Evolutionary conservation across 768 basidiomycete genomes (phyloP), one percentile per base, ranked within the genome.

Genomic region (Cytidiella melzeri): DNA sequence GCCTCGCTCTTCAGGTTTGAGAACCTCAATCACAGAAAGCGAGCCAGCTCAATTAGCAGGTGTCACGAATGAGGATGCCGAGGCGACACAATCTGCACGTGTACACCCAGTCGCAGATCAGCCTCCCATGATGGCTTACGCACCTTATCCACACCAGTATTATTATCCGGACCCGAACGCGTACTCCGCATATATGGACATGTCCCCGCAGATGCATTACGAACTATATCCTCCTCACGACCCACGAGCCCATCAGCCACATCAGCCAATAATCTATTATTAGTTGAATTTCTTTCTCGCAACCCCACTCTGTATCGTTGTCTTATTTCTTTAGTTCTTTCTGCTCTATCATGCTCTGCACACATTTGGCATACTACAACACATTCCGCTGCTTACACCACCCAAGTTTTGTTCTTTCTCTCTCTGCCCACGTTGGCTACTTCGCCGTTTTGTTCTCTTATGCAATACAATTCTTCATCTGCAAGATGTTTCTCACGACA

Each of bases 81-180:
- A 55, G 30, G 41, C 43, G 12, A 43, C 50, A 19, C 45, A 50
- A n/a, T 45, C 47, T 24, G 51, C 52, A 2, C 54, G 59, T 10
- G 56, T 67, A 43, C 67, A 62, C 23, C 56, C 59, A 13, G 53
- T 67, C 57, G 66, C 25, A 27, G 30, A 34, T 7, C 7, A 68
- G 24, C 47, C 62, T 27, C 57, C 64, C 43, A 69, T 80, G 73
- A 74, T 81, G 69, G 66, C 67, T 41, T 86, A 85, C 48, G 60
- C 75, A 20, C 63, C 74, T n/a, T 85, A 86, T 43, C 77, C 75
- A 30, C 74, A 78, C 30, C 74, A 72, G 36, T 86, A 86, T 69
- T 88, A 84, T 64, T 85, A 83, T 64, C 81, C 83, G 20, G 82
- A 84, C 44, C 73, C 76, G 52, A 87, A 87, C 45, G 72, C 69